Evolutionary conservation across 1,284 basidiomycete species (phyloP).

Genomic region (Cryptococcus sp.): DNA sequence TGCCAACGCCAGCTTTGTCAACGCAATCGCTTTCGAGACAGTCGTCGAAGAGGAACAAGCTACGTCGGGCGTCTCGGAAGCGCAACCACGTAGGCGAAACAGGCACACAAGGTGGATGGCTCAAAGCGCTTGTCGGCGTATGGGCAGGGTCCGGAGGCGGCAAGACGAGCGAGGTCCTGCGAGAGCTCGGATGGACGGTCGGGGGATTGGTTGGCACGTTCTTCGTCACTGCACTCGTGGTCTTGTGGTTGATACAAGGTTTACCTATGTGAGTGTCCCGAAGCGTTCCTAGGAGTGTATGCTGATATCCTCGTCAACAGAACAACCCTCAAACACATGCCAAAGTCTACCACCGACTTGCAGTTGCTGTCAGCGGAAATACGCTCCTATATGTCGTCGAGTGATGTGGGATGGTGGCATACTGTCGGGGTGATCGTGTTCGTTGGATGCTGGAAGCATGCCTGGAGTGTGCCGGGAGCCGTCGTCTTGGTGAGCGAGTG

Average conservation of each 20-base stretch:
- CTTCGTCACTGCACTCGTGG: conserved; percentile 44
- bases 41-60: conserved; percentile 11
- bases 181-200: conserved; percentile 52
- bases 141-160: conserved; percentile 30
- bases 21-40: conserved; percentile 39
- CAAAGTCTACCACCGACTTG: conserved; percentile 52
- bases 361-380: conserved; percentile 53
- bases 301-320: conserved; percentile 17
- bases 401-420: conserved; percentile 50
- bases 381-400: conserved; percentile 49
- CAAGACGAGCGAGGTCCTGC: conserved; percentile 47
- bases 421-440: conserved; percentile 73
- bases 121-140: conserved; percentile 17
- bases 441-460: conserved; percentile 89
- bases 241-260: conserved; percentile 43
- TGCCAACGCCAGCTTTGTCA: conserved; percentile 53
- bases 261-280: conserved; percentile 51
- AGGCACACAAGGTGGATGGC: conserved; percentile 19
- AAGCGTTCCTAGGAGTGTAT: background rate
- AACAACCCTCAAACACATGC: conserved; percentile 50
- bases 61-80: conserved; percentile 13
- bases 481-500: conserved; percentile 72
- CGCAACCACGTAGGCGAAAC: background rate
- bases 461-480: conserved; percentile 89
- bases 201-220: conserved; percentile 45